phyloP scores from a whole-genome alignment of 2,329 filamentous ascomycete species.

The Neonectria coccinea region DNA sequence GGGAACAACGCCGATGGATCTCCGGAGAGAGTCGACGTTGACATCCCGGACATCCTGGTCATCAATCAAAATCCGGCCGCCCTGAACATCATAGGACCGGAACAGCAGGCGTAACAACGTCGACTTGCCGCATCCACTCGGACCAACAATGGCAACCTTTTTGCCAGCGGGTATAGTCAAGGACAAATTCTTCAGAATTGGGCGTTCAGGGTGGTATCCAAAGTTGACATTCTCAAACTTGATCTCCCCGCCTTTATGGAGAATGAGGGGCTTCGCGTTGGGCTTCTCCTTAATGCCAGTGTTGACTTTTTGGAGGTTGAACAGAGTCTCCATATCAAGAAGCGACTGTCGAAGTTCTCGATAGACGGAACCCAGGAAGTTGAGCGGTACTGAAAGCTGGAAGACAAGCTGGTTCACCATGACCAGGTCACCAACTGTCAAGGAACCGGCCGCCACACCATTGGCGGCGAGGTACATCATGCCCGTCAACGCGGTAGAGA shows the following conservation, averaged over 20 bases:
- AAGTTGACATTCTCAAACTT: constrained; percentile 95
- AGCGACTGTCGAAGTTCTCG: constrained; percentile 94
- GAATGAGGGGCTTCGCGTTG: constrained; percentile 76
- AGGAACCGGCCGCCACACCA: constrained; percentile 81
- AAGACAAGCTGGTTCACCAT: constrained; percentile 99
- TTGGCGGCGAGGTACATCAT: constrained; percentile 99
- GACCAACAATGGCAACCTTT: constrained; percentile 95
- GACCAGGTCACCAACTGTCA: constrained; percentile 95
- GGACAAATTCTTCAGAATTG: constrained; percentile 85
- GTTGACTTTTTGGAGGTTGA: constrained; percentile 97
- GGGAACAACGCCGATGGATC: constrained; percentile 92
- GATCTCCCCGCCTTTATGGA: constrained; percentile 87
- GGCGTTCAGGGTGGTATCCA: constrained; percentile 87
- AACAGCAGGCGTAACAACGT: constrained; percentile 92
- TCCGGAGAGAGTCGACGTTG: constrained; percentile 82
- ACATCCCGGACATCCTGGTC: constrained; percentile 91
- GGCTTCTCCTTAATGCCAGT: constrained; percentile 83
- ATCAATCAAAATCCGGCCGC: constrained; percentile 88
- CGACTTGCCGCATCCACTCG: constrained; percentile 95
- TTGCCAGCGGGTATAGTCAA: constrained; percentile 95
- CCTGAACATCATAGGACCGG: constrained; percentile 91
- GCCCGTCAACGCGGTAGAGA: constrained; percentile 89
- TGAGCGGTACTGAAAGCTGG: constrained; percentile 94
- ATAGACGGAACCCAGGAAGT: constrained; percentile 98
- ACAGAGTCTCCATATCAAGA: constrained; percentile 98